Evolutionary conservation across 257 asterid genomes (phyloP), one percentile per base, ranked within the genome.

Genomic region (Nicotiana benthamiana): DNA sequence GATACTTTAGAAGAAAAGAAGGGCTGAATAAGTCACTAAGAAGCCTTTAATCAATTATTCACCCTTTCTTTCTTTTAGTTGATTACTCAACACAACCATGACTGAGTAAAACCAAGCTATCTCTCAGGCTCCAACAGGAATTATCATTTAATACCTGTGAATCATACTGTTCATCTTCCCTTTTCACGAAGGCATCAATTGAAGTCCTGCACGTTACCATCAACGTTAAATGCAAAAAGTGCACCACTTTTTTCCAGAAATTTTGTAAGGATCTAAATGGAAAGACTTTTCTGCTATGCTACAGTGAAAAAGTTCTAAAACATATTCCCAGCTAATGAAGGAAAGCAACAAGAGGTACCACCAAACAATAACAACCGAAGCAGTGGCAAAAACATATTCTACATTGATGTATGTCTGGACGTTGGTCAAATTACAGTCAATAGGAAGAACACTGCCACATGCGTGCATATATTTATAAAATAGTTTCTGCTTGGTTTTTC

Each of bases 141-240:
- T 26, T 62, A 8, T 62, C 18, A 62, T 22, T 63, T 61, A 66
- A 76, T 77, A 84, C 90, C 92, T 89, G 83, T 48, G 86, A 56
- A 81, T 81, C 80, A 80, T 70, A 67, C 66, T 59, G 66, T 53
- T 68, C 85, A 66, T 77, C 68, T 53, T 75, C 88, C 83, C 40
- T 65, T 81, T 85, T 76, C 57, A 78, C 75, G 15, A 63, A 81
- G 63, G 8, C 28, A 57, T 24, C 84, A 75, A 46, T 63, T 59
- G 60, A 24, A 59, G 32, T 48, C 77, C 95, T 91, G 90, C 88
- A 85, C 79, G 80, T 48, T 56, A 51, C 32, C 57, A 48, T 20
- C 64, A 28, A 53, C 9, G 12, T 9, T 32, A 16, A 13, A 36
- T 62, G 59, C 79, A 61, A 70, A 62, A 52, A 46, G 36, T 13